Conservation (phyloP, 495 filamentous ascomycete species). For the Parathielavia hyrcaniae region DNA sequence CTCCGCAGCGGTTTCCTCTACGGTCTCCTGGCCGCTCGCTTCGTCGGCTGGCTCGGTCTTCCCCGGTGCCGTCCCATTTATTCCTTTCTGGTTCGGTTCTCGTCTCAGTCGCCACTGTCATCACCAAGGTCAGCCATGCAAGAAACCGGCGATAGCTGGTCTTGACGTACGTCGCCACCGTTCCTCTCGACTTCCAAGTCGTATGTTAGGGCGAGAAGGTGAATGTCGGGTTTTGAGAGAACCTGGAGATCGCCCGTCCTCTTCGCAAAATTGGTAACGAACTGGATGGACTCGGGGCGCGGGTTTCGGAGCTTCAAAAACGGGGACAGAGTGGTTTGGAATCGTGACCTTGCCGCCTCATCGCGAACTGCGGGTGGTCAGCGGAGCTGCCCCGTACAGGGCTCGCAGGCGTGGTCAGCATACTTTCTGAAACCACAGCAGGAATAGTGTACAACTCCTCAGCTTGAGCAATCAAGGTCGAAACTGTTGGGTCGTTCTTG, state of each 20-base stretch:
- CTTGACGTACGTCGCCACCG: conserved; percentile 48
- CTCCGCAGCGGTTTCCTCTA: conserved; percentile 12
- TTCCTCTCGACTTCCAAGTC: conserved; percentile 83
- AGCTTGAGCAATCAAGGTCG: conserved; percentile 66
- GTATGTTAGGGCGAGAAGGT: conserved; percentile 83
- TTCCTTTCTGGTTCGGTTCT: conserved; percentile 65
- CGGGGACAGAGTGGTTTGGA: conserved; percentile 75
- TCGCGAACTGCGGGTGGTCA: conserved; percentile 47
- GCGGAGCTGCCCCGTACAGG: background rate
- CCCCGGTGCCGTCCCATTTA: conserved; percentile 64
- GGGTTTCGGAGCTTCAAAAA: conserved; percentile 76
- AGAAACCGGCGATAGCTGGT: too few relatives aligned
- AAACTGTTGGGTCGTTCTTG: conserved; percentile 75
- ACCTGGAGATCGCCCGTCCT: conserved; percentile 86
- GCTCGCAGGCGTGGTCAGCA: conserved; percentile 13
- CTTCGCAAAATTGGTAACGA: conserved; percentile 77
- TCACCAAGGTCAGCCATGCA: background rate
- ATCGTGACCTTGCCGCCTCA: conserved; percentile 66
- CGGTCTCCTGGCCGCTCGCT: conserved; percentile 5
- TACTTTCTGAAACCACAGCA: conserved; percentile 80
- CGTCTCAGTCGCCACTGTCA: conserved; percentile 66
- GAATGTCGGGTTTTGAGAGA: conserved; percentile 79
- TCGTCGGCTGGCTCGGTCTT: conserved; percentile 16
- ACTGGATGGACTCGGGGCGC: conserved; percentile 62
- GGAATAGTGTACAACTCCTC: conserved; percentile 79